These are phyloP conservation scores for Eucommia ulmoides DNA, from an alignment of 257 asterid genomes.

Conservation along the genomic window DNA sequence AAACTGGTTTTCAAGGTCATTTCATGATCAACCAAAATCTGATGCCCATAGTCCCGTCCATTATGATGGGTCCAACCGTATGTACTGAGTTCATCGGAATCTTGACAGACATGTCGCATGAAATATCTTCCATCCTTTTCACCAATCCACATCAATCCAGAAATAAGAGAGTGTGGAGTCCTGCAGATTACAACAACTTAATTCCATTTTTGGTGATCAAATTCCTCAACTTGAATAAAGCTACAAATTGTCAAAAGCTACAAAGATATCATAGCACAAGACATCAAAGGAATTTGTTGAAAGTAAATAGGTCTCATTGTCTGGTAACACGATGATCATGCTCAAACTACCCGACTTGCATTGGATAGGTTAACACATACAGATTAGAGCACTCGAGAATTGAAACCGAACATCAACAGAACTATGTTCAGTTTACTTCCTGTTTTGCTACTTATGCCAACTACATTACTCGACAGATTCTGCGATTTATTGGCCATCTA, in stretches of 20 bases:
- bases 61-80: conserved; percentile 94
- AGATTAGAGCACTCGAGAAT: background rate
- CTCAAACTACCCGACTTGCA: background rate
- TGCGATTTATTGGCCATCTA: too few relatives aligned
- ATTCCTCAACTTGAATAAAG: background rate
- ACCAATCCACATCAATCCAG: conserved; percentile 98
- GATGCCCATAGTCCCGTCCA: conserved; percentile 93
- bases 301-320: background rate
- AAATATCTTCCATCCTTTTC: conserved; percentile 69
- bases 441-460: background rate
- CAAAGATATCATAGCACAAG: background rate
- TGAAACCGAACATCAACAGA: background rate
- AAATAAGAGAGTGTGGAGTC: conserved; percentile 80
- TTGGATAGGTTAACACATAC: too few relatives aligned
- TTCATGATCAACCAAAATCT: conserved; percentile 61
- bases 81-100: conserved; percentile 73
- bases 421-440: background rate
- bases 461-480: too few relatives aligned
- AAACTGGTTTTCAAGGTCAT: conserved; percentile 71
- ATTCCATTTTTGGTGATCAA: background rate
- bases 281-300: background rate
- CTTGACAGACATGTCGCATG: conserved; percentile 85
- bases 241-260: background rate
- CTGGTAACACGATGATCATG: background rate
- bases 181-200: conserved; percentile 31